Conservation (phyloP, 2,329 filamentous ascomycete species). For the Fusarium armeniacum region DNA sequence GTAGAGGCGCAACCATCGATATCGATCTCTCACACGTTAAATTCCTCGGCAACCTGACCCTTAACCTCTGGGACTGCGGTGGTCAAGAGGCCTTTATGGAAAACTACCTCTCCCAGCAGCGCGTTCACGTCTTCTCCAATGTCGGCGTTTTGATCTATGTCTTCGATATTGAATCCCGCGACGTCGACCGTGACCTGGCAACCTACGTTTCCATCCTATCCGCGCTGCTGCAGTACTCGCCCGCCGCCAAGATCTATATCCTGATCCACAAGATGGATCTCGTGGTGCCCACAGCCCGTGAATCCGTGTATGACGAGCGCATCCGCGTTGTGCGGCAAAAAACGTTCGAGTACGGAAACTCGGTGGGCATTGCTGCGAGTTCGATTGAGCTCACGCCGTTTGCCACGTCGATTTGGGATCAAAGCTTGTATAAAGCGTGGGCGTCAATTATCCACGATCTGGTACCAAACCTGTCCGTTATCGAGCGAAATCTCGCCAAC, state of each 20-base stretch:
- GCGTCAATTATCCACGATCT: conserved; percentile 97
- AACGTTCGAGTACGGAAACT: conserved; percentile 68
- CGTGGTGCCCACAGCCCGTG: conserved; percentile 82
- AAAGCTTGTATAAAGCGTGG: conserved; percentile 98
- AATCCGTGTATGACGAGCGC: conserved; percentile 86
- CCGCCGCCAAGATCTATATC: conserved; percentile 87
- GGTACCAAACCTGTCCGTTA: conserved; percentile 91
- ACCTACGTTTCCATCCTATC: conserved; percentile 93
- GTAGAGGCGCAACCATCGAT: conserved; percentile 91
- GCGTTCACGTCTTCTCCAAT: conserved; percentile 95
- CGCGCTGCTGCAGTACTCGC: conserved; percentile 87
- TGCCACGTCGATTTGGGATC: conserved; percentile 98
- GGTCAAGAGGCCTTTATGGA: conserved; percentile 99
- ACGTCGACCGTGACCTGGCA: conserved; percentile 91
- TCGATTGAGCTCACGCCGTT: conserved; percentile 84
- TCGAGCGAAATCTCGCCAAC: conserved; percentile 86
- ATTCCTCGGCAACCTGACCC: conserved; percentile 96
- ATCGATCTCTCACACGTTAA: conserved; percentile 99
- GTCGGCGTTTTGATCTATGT: conserved; percentile 99
- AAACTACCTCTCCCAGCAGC: conserved; percentile 96
- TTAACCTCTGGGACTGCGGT: conserved; percentile 99
- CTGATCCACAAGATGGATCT: conserved; percentile 99
- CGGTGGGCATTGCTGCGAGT: conserved; percentile 52
- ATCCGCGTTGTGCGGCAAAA: conserved; percentile 82
- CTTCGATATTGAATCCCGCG: conserved; percentile 97